Conservation (phyloP, 2,329 filamentous ascomycete species). For the Aaosphaeria arxii region DNA sequence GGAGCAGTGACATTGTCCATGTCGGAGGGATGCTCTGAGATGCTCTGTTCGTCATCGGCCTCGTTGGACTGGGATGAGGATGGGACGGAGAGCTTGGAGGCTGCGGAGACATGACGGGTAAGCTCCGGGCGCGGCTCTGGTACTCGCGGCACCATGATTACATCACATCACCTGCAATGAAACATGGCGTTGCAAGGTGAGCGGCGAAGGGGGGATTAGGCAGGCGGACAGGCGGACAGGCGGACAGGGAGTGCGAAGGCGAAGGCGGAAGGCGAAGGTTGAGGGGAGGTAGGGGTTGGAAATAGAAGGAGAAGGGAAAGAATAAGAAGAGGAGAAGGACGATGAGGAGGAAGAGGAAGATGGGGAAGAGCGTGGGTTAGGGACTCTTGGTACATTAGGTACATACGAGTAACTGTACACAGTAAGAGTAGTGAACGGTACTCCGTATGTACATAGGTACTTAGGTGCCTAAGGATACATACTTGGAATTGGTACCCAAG, state of each 20-base stretch:
- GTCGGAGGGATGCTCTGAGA: slow-evolving; percentile 24
- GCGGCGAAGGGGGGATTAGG: background rate
- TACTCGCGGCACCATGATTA: slow-evolving; percentile 30
- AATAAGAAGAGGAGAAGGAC: too few species aligned
- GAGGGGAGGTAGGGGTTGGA: background rate
- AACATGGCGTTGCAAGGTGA: slow-evolving; percentile 11
- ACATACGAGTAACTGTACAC: too few species aligned
- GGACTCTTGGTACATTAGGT: too few species aligned
- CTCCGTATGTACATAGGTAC: too few species aligned
- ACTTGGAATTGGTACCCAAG: too few species aligned
- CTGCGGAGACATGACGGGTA: slow-evolving; percentile 27
- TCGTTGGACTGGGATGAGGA: slow-evolving; percentile 39
- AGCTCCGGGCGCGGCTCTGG: slow-evolving; percentile 23
- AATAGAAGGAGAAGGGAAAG: too few species aligned
- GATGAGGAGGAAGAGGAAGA: too few species aligned
- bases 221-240: background rate
- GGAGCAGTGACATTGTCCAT: slow-evolving; percentile 30
- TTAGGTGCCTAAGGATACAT: too few species aligned
- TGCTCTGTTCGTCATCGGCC: slow-evolving; percentile 44
- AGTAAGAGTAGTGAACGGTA: too few species aligned
- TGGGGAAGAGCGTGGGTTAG: too few species aligned
- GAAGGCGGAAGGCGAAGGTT: background rate
- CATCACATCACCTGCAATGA: slow-evolving; percentile 19
- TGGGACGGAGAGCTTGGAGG: slow-evolving; percentile 33
- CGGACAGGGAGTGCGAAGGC: background rate